phyloP scores from a whole-genome alignment of 352 stramenopile genomes.

The Globisporangium mamillatum region DNA sequence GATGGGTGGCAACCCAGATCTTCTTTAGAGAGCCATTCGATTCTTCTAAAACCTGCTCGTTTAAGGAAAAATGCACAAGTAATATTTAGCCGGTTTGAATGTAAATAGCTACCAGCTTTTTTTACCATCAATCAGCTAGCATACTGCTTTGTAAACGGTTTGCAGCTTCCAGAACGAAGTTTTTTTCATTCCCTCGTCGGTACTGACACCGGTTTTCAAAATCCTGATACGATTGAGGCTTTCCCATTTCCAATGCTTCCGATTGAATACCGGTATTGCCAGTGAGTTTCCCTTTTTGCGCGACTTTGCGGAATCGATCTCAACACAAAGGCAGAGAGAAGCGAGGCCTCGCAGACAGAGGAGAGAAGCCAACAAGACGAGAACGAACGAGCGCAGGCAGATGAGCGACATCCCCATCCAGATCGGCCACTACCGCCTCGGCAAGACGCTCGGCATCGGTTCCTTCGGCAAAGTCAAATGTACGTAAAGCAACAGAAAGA shows the following conservation, averaged over 20 bases:
- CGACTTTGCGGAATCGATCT: neutral
- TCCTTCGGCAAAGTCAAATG: constrained; percentile 99
- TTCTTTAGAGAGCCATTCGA: no score
- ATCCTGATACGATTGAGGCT: neutral
- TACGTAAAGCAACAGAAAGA: constrained; percentile 41
- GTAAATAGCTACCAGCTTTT: no score
- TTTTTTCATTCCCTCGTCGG: no score
- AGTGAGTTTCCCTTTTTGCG: neutral
- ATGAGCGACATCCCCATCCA: constrained; percentile 91
- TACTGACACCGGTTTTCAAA: no score
- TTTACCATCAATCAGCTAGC: no score
- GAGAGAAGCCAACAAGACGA: neutral
- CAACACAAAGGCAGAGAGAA: neutral
- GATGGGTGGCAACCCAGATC: no score
- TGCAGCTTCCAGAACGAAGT: no score
- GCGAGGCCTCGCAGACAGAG: neutral
- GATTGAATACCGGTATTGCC: neutral
- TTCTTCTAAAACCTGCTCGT: no score
- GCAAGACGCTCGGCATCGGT: constrained; percentile 99
- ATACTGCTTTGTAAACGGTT: no score
- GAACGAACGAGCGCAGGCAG: neutral
- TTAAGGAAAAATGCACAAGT: no score
- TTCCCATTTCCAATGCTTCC: neutral
- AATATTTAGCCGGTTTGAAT: no score
- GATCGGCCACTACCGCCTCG: constrained; percentile 97